phyloP scores from a whole-genome alignment of 192 early-diverging fungal species.

The Umbelopsis ramanniana region DNA sequence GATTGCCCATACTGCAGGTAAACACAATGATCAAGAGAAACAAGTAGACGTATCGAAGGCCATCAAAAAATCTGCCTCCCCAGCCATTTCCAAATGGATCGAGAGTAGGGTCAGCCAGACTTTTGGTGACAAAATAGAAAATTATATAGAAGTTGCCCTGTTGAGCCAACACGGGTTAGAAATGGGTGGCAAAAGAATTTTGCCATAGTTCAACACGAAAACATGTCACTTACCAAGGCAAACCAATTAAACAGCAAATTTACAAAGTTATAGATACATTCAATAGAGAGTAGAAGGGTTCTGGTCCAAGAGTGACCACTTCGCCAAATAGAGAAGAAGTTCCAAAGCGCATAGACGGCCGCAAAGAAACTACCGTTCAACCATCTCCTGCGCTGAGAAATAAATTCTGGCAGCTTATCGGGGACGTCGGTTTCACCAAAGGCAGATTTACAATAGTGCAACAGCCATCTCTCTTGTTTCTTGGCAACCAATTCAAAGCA shows the following conservation, averaged over 20 bases:
- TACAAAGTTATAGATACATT: slow-evolving; percentile 70
- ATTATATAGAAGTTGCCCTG: slow-evolving; percentile 59
- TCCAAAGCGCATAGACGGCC: slow-evolving; percentile 61
- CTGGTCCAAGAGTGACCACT: slow-evolving; percentile 60
- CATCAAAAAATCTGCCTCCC: slow-evolving; percentile 45
- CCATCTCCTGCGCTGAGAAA: slow-evolving; percentile 83
- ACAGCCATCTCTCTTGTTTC: slow-evolving; percentile 55
- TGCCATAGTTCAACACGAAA: neutral
- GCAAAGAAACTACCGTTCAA: slow-evolving; percentile 84
- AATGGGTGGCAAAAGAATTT: neutral
- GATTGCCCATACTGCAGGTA: slow-evolving; percentile 47
- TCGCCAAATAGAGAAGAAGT: slow-evolving; percentile 58
- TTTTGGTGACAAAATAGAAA: slow-evolving; percentile 52
- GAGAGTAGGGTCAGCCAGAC: slow-evolving; percentile 37
- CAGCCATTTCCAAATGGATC: slow-evolving; percentile 47
- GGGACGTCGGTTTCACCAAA: slow-evolving; percentile 80
- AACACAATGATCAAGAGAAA: slow-evolving; percentile 47
- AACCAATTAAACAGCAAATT: slow-evolving; percentile 66
- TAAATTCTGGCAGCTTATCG: slow-evolving; percentile 69
- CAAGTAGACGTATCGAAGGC: slow-evolving; percentile 49
- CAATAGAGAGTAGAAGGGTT: slow-evolving; percentile 61
- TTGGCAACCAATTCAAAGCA: slow-evolving; percentile 86
- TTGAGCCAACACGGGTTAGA: neutral
- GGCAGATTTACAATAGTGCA: slow-evolving; percentile 69
- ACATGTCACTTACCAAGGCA: slow-evolving; percentile 46